Base-by-base conservation (phyloP, 2,329 filamentous ascomycete species). In the Thermothelomyces thermophilus region DNA sequence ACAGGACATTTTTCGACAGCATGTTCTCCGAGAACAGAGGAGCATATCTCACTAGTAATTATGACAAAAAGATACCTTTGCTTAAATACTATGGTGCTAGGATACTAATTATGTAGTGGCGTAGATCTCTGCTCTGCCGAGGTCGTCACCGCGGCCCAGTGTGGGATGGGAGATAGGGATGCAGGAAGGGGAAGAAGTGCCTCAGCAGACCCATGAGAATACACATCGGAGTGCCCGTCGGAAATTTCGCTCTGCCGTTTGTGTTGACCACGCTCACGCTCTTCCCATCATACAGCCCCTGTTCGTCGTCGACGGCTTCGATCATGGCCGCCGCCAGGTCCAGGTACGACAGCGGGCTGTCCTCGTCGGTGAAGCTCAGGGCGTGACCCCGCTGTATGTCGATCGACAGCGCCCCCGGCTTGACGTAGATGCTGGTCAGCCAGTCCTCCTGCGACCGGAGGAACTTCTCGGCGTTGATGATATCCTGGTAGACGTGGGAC, bases 401-500 rank as follows among this genome's bases (percentile, higher is more conserved):
- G 3, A 62, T 46, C 7, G 64, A 62, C 20, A 73, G 56, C 0
- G 62, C 70, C 2, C 63, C 71, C 1, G 71, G 71, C 60, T 73
- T 73, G 55, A 73, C 63, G 57, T 65, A 73, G 17, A 69, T 66
- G 2, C 62, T 62, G 1, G 60, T 55, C 3, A 73, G 30, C 68
- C 69, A 72, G 41, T 64, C 56, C 14, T 62, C 56, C 14, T 73
- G 58, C 5, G 59, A 41, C 0, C 70, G 68, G 13, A 74, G 58
- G 10, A 67, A 52, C 3, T 48, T 52, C 57, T 74, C 71, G 0
- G 69, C 58, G 1, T 51, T 36, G 2, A 46, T 37, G 1, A 73
- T 57, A 53, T 73, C 71, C 0, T 55, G 44, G 59, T 73, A 73
- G 31, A 72, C 60, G 48, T 69, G 34, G 3, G 65, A 68, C 1